A percentile compares a stretch with the other conserved stretches of the same genome.
Conservation (phyloP, 2,329 filamentous ascomycete species). For the Coniochaeta prunicola region DNA sequence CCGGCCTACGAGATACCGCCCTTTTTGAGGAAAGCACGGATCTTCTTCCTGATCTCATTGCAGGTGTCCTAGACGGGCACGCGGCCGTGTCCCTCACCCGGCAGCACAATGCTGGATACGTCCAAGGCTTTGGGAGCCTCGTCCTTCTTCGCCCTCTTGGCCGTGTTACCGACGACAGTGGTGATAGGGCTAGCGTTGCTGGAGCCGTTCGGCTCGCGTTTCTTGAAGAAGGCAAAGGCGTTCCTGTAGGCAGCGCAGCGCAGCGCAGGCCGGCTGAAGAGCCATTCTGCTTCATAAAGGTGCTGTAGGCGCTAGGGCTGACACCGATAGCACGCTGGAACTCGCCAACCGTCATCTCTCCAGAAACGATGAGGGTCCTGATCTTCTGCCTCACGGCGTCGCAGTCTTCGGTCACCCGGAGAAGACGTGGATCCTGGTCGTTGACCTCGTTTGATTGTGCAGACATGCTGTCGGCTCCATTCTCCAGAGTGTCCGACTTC, state of each 20-base stretch:
- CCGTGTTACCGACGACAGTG: neutral
- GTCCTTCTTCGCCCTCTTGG: neutral
- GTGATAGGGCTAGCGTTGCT: neutral
- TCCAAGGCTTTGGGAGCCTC: constrained; percentile 7
- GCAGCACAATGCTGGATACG: constrained; percentile 27
- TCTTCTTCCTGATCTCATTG: constrained; percentile 50
- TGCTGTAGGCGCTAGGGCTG: constrained; percentile 29
- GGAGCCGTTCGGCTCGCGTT: constrained; percentile 31
- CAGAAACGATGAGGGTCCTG: constrained; percentile 39
- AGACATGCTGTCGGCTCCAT: neutral
- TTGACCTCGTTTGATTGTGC: neutral
- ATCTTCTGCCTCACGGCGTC: constrained; percentile 14
- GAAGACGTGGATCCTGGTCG: constrained; percentile 5
- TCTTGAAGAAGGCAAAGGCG: constrained; percentile 39
- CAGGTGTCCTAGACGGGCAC: constrained; percentile 49
- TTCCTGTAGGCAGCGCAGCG: constrained; percentile 25
- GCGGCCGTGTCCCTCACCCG: constrained; percentile 30
- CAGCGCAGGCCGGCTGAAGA: constrained; percentile 24
- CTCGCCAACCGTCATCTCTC: constrained; percentile 42
- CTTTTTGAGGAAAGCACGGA: constrained; percentile 39
- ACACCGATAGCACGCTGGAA: constrained; percentile 35
- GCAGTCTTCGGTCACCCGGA: constrained; percentile 1
- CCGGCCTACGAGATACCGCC: constrained; percentile 38
- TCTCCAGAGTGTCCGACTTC: neutral
- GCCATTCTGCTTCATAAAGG: constrained; percentile 43